A percentile compares a stretch with the other conserved stretches of the same genome.
phyloP scores from a whole-genome alignment of 129 eudicot species.

The Flaveria robusta region DNA sequence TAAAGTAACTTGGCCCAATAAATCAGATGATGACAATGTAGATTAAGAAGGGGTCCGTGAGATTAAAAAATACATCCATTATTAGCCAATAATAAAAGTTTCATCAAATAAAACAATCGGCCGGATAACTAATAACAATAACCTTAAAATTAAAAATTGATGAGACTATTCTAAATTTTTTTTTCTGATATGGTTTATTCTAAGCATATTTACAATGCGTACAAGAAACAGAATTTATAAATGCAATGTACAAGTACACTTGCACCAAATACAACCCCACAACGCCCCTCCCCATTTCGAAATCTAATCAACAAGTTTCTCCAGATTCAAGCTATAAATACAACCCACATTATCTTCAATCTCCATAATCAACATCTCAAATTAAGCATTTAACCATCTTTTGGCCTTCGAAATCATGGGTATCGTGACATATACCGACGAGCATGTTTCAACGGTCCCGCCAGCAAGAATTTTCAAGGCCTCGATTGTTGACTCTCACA shows the following conservation, averaged over 20 bases:
- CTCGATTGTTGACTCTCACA: slow-evolving; percentile 46
- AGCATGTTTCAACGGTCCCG: slow-evolving; percentile 35
- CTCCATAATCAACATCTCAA: slow-evolving; percentile 9
- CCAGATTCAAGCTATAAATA: slow-evolving; percentile 29
- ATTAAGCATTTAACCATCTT: slow-evolving; percentile 1
- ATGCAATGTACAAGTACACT: slow-evolving; percentile 1
- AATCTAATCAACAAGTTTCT: background rate
- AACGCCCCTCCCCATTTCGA: background rate
- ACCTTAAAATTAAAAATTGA: background rate
- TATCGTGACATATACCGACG: slow-evolving; percentile 41
- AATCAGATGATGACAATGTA: background rate
- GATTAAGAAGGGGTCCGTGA: too few relatives aligned
- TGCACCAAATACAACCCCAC: slow-evolving; percentile 17
- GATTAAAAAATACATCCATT: background rate
- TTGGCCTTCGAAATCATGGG: slow-evolving; percentile 39
- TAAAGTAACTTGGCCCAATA: background rate
- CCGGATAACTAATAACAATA: slow-evolving; percentile 1
- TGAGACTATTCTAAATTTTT: slow-evolving; percentile 26
- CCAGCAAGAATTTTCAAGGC: slow-evolving; percentile 50
- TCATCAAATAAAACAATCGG: background rate
- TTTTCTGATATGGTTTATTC: slow-evolving; percentile 15
- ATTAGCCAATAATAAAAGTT: background rate
- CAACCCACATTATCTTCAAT: slow-evolving; percentile 11
- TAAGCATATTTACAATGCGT: slow-evolving; percentile 13
- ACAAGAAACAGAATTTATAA: slow-evolving; percentile 26